A percentile compares a stretch with the other conserved stretches of the same genome.
Conservation (phyloP, 2,329 filamentous ascomycete genomes). For the Aureobasidium subglaciale region DNA sequence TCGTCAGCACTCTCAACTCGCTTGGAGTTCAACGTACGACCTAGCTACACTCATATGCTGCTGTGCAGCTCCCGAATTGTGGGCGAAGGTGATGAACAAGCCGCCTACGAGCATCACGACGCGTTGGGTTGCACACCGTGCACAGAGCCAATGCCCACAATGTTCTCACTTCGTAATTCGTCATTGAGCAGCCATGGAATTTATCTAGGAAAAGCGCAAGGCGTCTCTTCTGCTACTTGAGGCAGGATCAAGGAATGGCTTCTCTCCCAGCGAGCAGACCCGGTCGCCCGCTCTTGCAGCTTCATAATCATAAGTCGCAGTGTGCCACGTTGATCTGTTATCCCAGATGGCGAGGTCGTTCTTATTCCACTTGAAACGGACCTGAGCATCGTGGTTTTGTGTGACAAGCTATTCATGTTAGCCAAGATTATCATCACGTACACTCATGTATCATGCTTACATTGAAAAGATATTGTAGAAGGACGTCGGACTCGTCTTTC, state of each 20-base stretch:
- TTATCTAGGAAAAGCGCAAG: background rate
- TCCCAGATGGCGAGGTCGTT: slow-evolving; percentile 64
- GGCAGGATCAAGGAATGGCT: slow-evolving; percentile 15
- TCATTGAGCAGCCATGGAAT: too few relatives aligned
- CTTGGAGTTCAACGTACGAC: too few relatives aligned
- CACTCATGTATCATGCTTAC: background rate
- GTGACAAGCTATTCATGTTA: slow-evolving; percentile 39
- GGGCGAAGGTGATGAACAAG: too few relatives aligned
- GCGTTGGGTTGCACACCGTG: too few relatives aligned
- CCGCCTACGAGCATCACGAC: too few relatives aligned
- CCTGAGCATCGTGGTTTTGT: slow-evolving; percentile 61
- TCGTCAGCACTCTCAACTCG: too few relatives aligned
- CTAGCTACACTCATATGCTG: too few relatives aligned
- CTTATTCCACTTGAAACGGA: slow-evolving; percentile 57
- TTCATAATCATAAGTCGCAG: slow-evolving; percentile 16
- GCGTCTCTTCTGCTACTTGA: slow-evolving; percentile 13
- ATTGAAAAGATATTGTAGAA: slow-evolving; percentile 15
- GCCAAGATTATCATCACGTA: background rate
- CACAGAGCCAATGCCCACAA: too few relatives aligned
- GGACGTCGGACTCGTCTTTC: slow-evolving; percentile 22
- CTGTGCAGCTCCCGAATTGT: too few relatives aligned
- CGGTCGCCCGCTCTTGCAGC: slow-evolving; percentile 15
- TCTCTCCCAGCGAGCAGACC: slow-evolving; percentile 14
- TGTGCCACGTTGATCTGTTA: slow-evolving; percentile 27
- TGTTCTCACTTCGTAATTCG: too few relatives aligned